Base-by-base conservation (phyloP, 2,329 filamentous ascomycete genomes). In the Mycosphaerelloides madeirae region DNA sequence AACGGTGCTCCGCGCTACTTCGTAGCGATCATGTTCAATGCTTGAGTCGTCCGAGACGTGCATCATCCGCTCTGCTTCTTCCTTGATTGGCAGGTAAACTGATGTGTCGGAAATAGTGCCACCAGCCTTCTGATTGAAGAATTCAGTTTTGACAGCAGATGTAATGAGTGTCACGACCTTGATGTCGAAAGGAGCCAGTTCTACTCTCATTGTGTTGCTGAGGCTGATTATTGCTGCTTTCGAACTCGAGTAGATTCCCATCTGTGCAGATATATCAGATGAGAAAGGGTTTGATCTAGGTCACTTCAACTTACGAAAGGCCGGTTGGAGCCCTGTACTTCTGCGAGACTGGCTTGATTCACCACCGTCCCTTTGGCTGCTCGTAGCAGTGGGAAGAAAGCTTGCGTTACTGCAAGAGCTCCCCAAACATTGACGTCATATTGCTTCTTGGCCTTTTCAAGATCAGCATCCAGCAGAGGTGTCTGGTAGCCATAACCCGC, bases 381-480 rank as follows among this genome's bases (percentile, higher is more conserved):
- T 38, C 65, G 65, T 1, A 78, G 48, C 22, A 74, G 41, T 0
- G 75, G 73, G n/a, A 80, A 60, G 50, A 80, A 78, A 1, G 68
- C 59, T 34, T 63, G 61, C 3, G 58, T 61, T 2, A 64, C 47
- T 7, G 57, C 46, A 34, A 65, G 50, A 0, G 57, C 59, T 0
- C 76, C 76, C 37, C 69, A 72, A 20, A 78, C 56, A 46, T 79
- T 79, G 42, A 77, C 69, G 29, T 76, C 71, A 57, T 68, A 74
- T 22, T 68, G 66, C 16, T 53, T 55, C 68, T 70, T 74, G 65
- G 73, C 78, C n/a, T 69, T 37, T 1, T 62, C 57, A 2, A 59
- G 45, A 14, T 59, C 56, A 4, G 44, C 48, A 14, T 65, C 63
- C 6, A 55, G 50, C 1, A 66, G 33, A 0, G 58, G 58, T 5